Evolutionary conservation across 139 green algal species (phyloP).

Genomic region (Chlorella sorokiniana): DNA sequence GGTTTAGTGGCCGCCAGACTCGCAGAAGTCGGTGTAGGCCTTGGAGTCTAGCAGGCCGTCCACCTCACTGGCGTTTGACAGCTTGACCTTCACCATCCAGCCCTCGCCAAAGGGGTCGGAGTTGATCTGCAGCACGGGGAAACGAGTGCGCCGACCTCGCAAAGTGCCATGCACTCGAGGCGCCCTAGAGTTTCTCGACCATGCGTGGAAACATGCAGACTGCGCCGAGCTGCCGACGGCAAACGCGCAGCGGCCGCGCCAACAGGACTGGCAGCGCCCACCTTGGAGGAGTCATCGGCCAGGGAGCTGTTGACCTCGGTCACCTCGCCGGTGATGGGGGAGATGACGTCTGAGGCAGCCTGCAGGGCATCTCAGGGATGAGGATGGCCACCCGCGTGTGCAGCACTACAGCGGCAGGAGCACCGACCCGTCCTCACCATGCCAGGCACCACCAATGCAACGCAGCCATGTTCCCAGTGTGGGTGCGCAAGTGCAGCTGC

Average conservation of each 20-base stretch:
- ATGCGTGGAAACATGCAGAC: too few species aligned
- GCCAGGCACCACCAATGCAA: not conserved
- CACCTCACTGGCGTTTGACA: constrained; percentile 77
- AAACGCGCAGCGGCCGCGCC: not conserved
- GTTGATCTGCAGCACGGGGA: constrained; percentile 96
- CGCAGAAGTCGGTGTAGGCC: constrained; percentile 83
- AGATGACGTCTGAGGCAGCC: constrained; percentile 95
- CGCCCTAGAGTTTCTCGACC: too few species aligned
- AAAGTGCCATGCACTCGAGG: too few species aligned
- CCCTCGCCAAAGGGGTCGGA: constrained; percentile 75
- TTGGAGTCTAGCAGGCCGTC: constrained; percentile 75
- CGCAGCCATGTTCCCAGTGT: not conserved
- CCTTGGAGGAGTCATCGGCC: constrained; percentile 68
- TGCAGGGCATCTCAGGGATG: constrained; percentile 33
- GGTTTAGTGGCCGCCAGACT: constrained; percentile 47
- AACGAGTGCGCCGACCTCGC: too few species aligned
- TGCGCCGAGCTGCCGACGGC: too few species aligned
- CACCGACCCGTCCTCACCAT: too few species aligned
- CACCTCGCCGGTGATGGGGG: constrained; percentile 89
- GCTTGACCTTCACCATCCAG: constrained; percentile 98
- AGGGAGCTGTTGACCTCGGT: constrained; percentile 85
- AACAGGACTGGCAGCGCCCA: not conserved
- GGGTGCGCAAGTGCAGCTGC: too few species aligned
- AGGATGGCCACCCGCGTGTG: not conserved
- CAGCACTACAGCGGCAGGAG: not conserved